These are phyloP conservation scores for Lentinula boryana DNA, from an alignment of 768 basidiomycete species.

Conservation along the genomic window DNA sequence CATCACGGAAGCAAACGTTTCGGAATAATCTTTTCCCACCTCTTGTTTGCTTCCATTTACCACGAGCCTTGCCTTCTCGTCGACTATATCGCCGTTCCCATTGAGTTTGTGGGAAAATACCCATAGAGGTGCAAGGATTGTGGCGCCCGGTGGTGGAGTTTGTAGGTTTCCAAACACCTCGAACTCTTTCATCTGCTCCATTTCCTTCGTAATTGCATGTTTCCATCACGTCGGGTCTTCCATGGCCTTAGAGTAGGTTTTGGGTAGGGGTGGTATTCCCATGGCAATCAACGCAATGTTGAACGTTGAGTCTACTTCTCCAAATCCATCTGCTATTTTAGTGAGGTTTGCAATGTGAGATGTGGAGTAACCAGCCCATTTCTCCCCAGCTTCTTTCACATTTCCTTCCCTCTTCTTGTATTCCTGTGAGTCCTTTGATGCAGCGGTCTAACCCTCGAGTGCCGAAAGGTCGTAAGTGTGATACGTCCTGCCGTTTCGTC, in stretches of 20 bases:
- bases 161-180: not conserved
- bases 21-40: conserved; percentile 19
- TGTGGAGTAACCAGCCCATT: not conserved
- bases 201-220: not conserved
- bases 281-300: not conserved
- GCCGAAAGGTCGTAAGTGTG: not conserved
- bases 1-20: not conserved
- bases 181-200: not conserved
- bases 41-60: conserved; percentile 17
- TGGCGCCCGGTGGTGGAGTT: not conserved
- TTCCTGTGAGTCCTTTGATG: not conserved
- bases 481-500: not conserved
- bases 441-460: not conserved
- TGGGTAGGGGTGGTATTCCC: not conserved
- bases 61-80: conserved; percentile 16
- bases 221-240: not conserved
- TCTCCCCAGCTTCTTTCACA: not conserved
- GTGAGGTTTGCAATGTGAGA: not conserved
- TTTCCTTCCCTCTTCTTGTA: not conserved
- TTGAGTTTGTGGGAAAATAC: conserved; percentile 22
- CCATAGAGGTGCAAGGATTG: conserved; percentile 5
- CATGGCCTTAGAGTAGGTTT: not conserved
- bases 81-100: conserved; percentile 14
- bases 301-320: not conserved
- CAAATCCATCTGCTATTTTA: not conserved